Evolutionary conservation across 371 early-diverging fungal species (phyloP).

Genomic region (Rhizopus sp.): DNA sequence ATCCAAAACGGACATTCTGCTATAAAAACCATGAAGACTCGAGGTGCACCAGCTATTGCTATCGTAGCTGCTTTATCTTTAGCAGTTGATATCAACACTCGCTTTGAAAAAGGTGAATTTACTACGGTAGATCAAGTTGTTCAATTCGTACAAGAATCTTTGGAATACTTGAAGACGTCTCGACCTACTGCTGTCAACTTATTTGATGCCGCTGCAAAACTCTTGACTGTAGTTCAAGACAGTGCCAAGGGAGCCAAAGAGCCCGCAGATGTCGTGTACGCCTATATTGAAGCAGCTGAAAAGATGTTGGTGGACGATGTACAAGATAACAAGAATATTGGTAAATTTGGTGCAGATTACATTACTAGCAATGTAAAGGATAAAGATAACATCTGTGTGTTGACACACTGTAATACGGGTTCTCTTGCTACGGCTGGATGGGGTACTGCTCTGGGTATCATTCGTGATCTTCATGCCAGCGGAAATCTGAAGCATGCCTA

Average conservation of each 20-base stretch:
- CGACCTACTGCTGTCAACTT: conserved; percentile 97
- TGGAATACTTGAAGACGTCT: conserved; percentile 85
- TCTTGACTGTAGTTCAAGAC: conserved; percentile 48
- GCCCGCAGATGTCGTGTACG: conserved; percentile 47
- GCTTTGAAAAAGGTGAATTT: conserved; percentile 36
- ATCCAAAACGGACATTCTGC: conserved; percentile 82
- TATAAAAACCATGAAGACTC: conserved; percentile 93
- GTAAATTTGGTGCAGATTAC: conserved; percentile 75
- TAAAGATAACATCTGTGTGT: conserved; percentile 58
- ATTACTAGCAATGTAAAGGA: conserved; percentile 48
- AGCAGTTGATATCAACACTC: conserved; percentile 77
- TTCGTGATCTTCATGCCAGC: conserved; percentile 72
- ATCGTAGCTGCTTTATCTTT: conserved; percentile 93
- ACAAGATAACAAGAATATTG: conserved; percentile 88
- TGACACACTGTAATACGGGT: conserved; percentile 98
- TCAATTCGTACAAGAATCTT: conserved; percentile 59
- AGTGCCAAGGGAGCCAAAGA: conserved; percentile 20
- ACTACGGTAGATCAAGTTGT: conserved; percentile 44
- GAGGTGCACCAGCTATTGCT: conserved; percentile 96
- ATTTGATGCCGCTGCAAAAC: conserved; percentile 86
- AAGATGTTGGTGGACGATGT: conserved; percentile 87
- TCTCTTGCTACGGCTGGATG: conserved; percentile 85
- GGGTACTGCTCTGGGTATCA: conserved; percentile 89
- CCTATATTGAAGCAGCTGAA: conserved; percentile 78
- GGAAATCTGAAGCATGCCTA: conserved; percentile 75